Conservation (phyloP, 2,329 filamentous ascomycete genomes). For the Ceratocystis albifundus region DNA sequence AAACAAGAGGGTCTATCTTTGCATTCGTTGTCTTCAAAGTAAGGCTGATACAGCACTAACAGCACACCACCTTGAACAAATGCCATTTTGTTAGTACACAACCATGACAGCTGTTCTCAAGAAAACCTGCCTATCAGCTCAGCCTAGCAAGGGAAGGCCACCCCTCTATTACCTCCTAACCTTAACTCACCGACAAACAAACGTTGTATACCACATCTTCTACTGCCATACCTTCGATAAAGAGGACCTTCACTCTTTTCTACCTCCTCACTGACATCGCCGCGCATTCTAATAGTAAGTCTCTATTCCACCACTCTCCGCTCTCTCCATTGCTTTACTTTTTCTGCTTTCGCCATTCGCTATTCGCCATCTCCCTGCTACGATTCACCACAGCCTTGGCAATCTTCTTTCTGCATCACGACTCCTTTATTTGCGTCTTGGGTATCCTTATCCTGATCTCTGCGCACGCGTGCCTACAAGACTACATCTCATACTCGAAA, state of each 20-base stretch:
- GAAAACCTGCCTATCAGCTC: not conserved
- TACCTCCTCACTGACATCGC: slow-evolving; percentile 16
- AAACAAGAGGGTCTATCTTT: slow-evolving; percentile 17
- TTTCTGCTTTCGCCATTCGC: not conserved
- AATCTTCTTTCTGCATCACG: not conserved
- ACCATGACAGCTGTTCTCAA: slow-evolving; percentile 17
- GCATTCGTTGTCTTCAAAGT: not conserved
- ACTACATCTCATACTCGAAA: slow-evolving; percentile 4
- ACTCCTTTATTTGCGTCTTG: not conserved
- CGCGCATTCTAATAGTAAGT: slow-evolving; percentile 21
- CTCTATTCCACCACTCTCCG: not conserved
- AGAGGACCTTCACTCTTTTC: slow-evolving; percentile 22
- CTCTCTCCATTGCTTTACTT: not conserved
- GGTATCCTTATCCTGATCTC: slow-evolving; percentile 12
- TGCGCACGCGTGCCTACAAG: not conserved
- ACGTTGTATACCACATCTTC: slow-evolving; percentile 22
- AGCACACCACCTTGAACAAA: not conserved
- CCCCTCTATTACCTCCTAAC: slow-evolving; percentile 13
- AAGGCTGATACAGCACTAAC: slow-evolving; percentile 16
- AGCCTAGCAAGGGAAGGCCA: slow-evolving; percentile 1
- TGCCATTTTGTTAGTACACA: slow-evolving; percentile 15
- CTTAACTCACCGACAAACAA: slow-evolving; percentile 23
- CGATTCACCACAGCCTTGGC: slow-evolving; percentile 7
- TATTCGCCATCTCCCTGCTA: not conserved
- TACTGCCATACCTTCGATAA: slow-evolving; percentile 21